Percentiles rank a stretch among this genome's conserved stretches.
Evolutionary conservation across 2,329 filamentous ascomycete genomes (phyloP).

Genomic region (Neopestalotiopsis clavispora): DNA sequence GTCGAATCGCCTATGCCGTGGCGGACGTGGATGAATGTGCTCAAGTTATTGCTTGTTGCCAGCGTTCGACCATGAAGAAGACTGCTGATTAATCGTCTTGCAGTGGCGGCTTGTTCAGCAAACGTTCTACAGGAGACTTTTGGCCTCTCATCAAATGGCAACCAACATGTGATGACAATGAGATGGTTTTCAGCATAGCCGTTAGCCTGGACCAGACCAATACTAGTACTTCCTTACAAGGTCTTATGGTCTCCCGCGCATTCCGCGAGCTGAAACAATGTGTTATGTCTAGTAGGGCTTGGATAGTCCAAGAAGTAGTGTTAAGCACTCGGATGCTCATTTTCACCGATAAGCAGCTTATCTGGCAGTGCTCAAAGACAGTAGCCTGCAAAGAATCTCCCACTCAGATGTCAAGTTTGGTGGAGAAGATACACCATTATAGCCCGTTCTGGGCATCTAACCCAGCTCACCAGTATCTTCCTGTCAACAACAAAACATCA

Average conservation of each 20-base stretch:
- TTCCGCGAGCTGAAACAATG: too few relatives aligned
- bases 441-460: background rate
- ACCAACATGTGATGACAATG: background rate
- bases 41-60: too few relatives aligned
- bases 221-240: too few relatives aligned
- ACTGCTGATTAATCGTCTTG: too few relatives aligned
- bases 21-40: too few relatives aligned
- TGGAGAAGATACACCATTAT: rapidly evolving
- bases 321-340: background rate
- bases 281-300: background rate
- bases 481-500: background rate
- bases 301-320: background rate
- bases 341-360: background rate
- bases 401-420: background rate
- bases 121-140: too few relatives aligned
- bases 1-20: too few relatives aligned
- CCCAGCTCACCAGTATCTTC: background rate
- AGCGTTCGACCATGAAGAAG: too few relatives aligned
- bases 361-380: background rate
- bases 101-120: background rate
- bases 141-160: background rate
- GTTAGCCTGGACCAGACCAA: too few relatives aligned
- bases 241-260: too few relatives aligned
- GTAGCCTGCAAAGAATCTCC: background rate
- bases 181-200: too few relatives aligned